phyloP scores from a whole-genome alignment of 352 stramenopile genomes.

The Globisporangium cystogenes region DNA sequence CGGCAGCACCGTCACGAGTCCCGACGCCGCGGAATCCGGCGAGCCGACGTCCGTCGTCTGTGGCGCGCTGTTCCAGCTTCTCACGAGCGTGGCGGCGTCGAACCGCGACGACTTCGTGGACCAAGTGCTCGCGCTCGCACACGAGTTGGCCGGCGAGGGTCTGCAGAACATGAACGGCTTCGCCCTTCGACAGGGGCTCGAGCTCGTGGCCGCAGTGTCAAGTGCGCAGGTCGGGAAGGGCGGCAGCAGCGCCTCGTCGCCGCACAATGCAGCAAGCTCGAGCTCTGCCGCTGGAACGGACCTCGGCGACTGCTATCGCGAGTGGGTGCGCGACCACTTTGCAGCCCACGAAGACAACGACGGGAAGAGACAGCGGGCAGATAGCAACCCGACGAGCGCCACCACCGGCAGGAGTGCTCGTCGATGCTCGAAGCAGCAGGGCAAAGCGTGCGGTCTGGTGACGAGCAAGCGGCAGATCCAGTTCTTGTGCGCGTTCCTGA shows the following conservation, averaged over 20 bases:
- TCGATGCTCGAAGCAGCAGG: slow-evolving; percentile 4
- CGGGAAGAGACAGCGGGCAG: background rate
- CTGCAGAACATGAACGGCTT: slow-evolving; percentile 12
- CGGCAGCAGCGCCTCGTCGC: background rate
- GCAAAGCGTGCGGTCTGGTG: slow-evolving; percentile 12
- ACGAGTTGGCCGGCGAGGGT: slow-evolving; percentile 26
- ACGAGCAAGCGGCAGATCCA: slow-evolving; percentile 29
- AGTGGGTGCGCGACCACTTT: slow-evolving; percentile 25
- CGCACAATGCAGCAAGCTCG: background rate
- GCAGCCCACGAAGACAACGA: background rate
- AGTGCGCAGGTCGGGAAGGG: background rate
- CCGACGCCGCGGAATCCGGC: background rate
- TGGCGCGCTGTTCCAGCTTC: slow-evolving; percentile 8
- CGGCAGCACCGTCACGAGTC: background rate
- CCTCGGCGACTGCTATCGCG: slow-evolving; percentile 11
- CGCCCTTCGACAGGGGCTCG: slow-evolving; percentile 18
- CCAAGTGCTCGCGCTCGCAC: slow-evolving; percentile 21
- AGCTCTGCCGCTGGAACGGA: background rate
- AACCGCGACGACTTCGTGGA: slow-evolving; percentile 9
- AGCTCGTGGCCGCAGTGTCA: slow-evolving; percentile 18
- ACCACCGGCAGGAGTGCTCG: background rate
- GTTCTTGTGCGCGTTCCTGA: slow-evolving; percentile 30
- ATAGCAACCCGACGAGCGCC: background rate
- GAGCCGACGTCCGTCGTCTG: slow-evolving; percentile 3
- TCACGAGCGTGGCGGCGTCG: slow-evolving; percentile 8